phyloP scores from a whole-genome alignment of 192 early-diverging fungal species.

The Coemansia sp. region DNA sequence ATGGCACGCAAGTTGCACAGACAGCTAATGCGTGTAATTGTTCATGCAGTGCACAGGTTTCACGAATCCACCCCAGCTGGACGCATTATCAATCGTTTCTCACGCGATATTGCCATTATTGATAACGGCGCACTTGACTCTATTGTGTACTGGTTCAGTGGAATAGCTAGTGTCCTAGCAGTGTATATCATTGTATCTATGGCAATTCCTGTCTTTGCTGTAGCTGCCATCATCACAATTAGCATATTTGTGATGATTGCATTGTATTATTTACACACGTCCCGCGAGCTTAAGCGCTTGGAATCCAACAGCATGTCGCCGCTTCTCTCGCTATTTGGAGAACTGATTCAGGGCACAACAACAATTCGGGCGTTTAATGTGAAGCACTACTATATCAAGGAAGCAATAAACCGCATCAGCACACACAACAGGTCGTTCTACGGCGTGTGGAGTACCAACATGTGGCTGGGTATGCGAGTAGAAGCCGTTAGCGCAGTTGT shows the following conservation, averaged over 20 bases:
- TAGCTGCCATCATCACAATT: constrained; percentile 62
- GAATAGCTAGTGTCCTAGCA: constrained; percentile 56
- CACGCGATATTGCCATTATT: constrained; percentile 83
- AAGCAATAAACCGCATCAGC: constrained; percentile 54
- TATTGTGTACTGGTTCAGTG: constrained; percentile 56
- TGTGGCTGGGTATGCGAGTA: constrained; percentile 85
- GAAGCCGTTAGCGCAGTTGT: constrained; percentile 77
- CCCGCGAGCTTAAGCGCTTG: constrained; percentile 84
- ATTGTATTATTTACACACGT: constrained; percentile 69
- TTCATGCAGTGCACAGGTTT: constrained; percentile 77
- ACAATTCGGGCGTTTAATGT: not conserved
- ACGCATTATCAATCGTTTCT: constrained; percentile 84
- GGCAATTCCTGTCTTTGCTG: constrained; percentile 75
- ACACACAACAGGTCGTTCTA: constrained; percentile 84
- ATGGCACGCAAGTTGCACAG: constrained; percentile 63
- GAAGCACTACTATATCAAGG: too few species aligned
- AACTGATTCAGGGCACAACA: constrained; percentile 71
- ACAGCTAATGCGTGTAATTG: constrained; percentile 58
- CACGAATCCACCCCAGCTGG: constrained; percentile 88
- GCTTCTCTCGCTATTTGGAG: constrained; percentile 78
- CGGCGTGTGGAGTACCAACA: constrained; percentile 84
- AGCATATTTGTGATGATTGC: constrained; percentile 64
- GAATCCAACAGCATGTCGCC: constrained; percentile 59
- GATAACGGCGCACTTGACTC: constrained; percentile 66
- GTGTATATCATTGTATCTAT: constrained; percentile 63